Conservation (phyloP, 169 alveolate genomes). For the Babesia ovata region DNA sequence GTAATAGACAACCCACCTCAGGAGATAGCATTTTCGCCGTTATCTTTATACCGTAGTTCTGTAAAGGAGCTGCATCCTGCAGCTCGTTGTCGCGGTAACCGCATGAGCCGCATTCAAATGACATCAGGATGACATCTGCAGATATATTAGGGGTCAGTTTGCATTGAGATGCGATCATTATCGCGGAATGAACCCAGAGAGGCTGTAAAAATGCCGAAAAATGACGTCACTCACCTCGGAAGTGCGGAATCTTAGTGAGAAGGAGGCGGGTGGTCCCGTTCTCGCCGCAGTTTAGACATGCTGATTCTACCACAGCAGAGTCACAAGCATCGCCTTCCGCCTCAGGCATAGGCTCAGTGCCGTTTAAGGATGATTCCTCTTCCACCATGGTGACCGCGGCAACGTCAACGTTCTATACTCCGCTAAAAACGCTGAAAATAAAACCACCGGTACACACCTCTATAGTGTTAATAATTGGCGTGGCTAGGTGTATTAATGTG, state of each 20-base stretch:
- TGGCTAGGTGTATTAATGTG: no score
- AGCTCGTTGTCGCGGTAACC: slow-evolving; percentile 91
- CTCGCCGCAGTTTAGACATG: slow-evolving; percentile 89
- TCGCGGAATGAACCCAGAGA: not conserved
- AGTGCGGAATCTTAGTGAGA: slow-evolving; percentile 90
- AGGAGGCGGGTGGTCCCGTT: slow-evolving; percentile 88
- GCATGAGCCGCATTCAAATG: slow-evolving; percentile 93
- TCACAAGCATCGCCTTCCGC: slow-evolving; percentile 4
- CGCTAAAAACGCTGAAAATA: no score
- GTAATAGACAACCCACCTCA: slow-evolving; percentile 22
- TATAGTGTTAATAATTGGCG: no score
- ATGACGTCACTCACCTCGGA: slow-evolving; percentile 76
- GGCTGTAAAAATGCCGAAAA: not conserved
- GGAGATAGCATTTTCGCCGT: slow-evolving; percentile 77
- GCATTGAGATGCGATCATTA: not conserved
- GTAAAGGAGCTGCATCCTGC: slow-evolving; percentile 89
- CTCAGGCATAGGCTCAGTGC: not conserved
- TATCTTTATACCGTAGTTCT: slow-evolving; percentile 89
- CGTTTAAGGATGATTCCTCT: not conserved
- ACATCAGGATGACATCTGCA: slow-evolving; percentile 79
- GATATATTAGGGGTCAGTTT: not conserved
- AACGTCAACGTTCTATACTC: not conserved
- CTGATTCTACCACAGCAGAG: slow-evolving; percentile 77
- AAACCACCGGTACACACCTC: no score
- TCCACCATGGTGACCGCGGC: not conserved